phyloP scores from a whole-genome alignment of 495 filamentous ascomycete species.

The Astrocystis sublimbata region DNA sequence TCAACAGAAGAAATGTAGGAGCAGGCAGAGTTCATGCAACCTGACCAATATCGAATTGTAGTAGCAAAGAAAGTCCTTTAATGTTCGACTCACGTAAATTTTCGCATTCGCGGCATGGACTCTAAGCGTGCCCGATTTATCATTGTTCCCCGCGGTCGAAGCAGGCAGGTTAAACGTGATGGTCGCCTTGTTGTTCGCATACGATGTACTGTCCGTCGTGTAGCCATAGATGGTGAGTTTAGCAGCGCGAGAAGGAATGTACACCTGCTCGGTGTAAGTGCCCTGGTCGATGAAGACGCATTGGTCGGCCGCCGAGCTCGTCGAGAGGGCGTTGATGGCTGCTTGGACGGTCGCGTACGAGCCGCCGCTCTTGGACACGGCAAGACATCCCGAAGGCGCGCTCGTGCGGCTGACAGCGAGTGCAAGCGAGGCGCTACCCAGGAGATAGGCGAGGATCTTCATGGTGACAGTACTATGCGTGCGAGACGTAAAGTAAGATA shows the following conservation, averaged over 20 bases:
- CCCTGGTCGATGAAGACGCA: slow-evolving; percentile 65
- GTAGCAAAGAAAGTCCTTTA: background rate
- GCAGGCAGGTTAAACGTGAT: slow-evolving; percentile 52
- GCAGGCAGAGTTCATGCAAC: background rate
- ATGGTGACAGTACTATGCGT: slow-evolving; percentile 7
- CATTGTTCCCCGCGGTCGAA: slow-evolving; percentile 43
- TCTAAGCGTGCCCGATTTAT: slow-evolving; percentile 56
- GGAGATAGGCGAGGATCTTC: slow-evolving; percentile 21
- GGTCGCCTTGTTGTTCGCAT: slow-evolving; percentile 59
- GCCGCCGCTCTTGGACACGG: slow-evolving; percentile 49
- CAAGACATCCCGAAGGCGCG: slow-evolving; percentile 53
- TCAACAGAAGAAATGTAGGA: background rate
- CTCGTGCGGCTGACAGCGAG: slow-evolving; percentile 47
- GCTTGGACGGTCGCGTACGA: slow-evolving; percentile 54
- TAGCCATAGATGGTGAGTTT: slow-evolving; percentile 61
- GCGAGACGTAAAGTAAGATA: background rate
- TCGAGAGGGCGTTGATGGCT: slow-evolving; percentile 57
- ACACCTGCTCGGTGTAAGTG: slow-evolving; percentile 61
- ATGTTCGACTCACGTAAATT: slow-evolving; percentile 43
- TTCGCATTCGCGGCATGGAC: slow-evolving; percentile 53
- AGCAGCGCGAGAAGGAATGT: slow-evolving; percentile 49
- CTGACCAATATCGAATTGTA: background rate
- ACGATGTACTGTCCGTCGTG: slow-evolving; percentile 57
- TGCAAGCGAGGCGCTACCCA: slow-evolving; percentile 27
- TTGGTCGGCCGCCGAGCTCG: slow-evolving; percentile 43